Evolutionary conservation across 2,329 filamentous ascomycete genomes (phyloP), one percentile per base, ranked within the genome.

Genomic region (Amphichorda felina): DNA sequence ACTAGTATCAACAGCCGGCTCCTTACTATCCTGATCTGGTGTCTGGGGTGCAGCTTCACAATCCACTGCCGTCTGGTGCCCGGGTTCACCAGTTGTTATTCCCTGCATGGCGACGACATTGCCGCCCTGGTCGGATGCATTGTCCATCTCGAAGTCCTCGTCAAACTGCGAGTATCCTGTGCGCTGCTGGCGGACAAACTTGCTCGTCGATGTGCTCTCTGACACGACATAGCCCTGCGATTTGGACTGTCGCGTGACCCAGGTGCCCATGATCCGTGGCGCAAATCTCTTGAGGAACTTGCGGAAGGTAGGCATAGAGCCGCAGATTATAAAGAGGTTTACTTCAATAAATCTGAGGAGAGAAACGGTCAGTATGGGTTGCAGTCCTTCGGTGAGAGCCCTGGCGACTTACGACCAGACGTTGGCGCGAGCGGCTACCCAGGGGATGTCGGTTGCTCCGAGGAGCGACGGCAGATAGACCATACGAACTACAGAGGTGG

Each of bases 261-360:
- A 19, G 2, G 17, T 31, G 15, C 43, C 43, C 17, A 54, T 42
- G 8, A 53, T 21, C 14, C 34, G 43, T 2, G 54, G 56, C 14
- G 50, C 46, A 11, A 56, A 42, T 37, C 54, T 49, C 16, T 45
- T 45, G 33, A 56, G 46, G 43, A 59, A 59, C 22, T 49, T 53
- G 16, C 55, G 54, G 8, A 59, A 34, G 1, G 57, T 60, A 2
- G 57, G 55, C 37, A 60, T 51, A 30, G 55, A 60, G 35, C 53
- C 54, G 45, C 57, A 60, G 34, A 61, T 56, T 38, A 61, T 45
- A 34, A 60, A 52, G 2, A 61, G 46, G 38, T 61, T 61, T 7
- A 47, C 50, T 38, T 61, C 58, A 22, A 60, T 40, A 32, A 60
- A 50, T 10, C 55, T 59, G 18, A n/a, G n/a, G n/a, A n/a, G 17